phyloP scores from a whole-genome alignment of 768 basidiomycete species.

The Lyophyllum semitale region DNA sequence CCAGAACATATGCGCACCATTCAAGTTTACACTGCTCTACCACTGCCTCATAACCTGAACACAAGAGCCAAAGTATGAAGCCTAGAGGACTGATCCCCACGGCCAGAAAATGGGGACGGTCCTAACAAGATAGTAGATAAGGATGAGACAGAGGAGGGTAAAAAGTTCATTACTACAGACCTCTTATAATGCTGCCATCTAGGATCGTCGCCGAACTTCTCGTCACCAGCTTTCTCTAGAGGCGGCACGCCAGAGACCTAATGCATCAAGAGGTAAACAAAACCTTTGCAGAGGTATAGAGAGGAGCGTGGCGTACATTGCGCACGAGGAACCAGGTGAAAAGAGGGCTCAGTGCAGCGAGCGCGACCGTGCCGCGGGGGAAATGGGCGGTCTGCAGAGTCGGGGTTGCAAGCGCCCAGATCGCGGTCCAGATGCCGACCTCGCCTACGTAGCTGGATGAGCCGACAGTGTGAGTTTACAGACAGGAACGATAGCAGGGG shows the following conservation, averaged over 20 bases:
- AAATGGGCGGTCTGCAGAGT: constrained; percentile 48
- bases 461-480: background rate
- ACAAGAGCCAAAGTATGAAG: background rate
- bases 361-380: constrained; percentile 41
- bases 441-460: constrained; percentile 66
- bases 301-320: constrained; percentile 38
- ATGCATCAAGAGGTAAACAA: background rate
- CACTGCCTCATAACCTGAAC: background rate
- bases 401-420: constrained; percentile 57
- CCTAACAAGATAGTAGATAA: constrained; percentile 20
- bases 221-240: constrained; percentile 59
- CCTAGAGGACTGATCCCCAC: constrained; percentile 33
- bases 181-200: constrained; percentile 62
- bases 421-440: constrained; percentile 68
- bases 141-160: background rate
- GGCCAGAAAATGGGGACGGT: constrained; percentile 50
- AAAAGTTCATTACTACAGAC: constrained; percentile 29
- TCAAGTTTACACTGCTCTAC: too few species aligned
- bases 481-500: background rate
- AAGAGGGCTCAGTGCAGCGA: constrained; percentile 59
- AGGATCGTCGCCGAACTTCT: constrained; percentile 54
- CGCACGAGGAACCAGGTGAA: constrained; percentile 64
- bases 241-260: constrained; percentile 72
- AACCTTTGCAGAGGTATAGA: background rate
- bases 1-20: too few species aligned